These are phyloP conservation scores for Boletus fagicola DNA, from an alignment of 768 basidiomycete species.

Conservation along the genomic window DNA sequence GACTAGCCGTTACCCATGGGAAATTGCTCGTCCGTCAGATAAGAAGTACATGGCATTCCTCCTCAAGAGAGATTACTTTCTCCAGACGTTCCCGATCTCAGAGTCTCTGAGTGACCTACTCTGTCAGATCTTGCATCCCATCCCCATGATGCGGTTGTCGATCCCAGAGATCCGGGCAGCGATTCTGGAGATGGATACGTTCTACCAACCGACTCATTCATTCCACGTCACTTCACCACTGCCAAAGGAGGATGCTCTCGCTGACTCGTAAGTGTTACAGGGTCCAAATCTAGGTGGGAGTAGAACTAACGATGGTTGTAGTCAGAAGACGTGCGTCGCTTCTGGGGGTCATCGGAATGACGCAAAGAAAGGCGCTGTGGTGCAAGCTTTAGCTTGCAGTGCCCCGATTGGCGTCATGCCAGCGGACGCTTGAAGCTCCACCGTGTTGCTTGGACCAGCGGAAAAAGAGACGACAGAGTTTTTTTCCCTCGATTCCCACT, in stretches of 20 bases:
- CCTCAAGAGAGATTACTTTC: background rate
- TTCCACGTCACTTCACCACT: background rate
- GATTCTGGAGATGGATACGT: constrained; percentile 12
- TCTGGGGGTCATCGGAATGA: background rate
- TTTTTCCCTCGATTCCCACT: too few relatives aligned
- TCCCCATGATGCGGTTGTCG: constrained; percentile 5
- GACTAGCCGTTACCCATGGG: constrained; percentile 8
- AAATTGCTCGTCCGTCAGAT: constrained; percentile 3
- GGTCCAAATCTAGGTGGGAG: too few relatives aligned
- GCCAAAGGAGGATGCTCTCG: background rate
- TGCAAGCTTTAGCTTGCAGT: too few relatives aligned
- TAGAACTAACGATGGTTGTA: background rate
- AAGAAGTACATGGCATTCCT: constrained; percentile 4
- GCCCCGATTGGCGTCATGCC: too few relatives aligned
- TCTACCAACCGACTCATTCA: constrained; percentile 2
- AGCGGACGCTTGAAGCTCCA: too few relatives aligned
- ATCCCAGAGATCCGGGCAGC: constrained; percentile 17
- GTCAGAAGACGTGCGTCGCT: constrained; percentile 11
- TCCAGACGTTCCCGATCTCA: constrained; percentile 8
- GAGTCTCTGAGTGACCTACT: constrained; percentile 5
- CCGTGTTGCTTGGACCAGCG: too few relatives aligned
- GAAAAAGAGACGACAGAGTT: too few relatives aligned
- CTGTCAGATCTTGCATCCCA: constrained; percentile 14
- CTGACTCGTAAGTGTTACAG: constrained; percentile 13
- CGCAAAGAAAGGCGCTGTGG: background rate